Base-by-base conservation (phyloP, 768 basidiomycete genomes). In the Trametes villosa region DNA sequence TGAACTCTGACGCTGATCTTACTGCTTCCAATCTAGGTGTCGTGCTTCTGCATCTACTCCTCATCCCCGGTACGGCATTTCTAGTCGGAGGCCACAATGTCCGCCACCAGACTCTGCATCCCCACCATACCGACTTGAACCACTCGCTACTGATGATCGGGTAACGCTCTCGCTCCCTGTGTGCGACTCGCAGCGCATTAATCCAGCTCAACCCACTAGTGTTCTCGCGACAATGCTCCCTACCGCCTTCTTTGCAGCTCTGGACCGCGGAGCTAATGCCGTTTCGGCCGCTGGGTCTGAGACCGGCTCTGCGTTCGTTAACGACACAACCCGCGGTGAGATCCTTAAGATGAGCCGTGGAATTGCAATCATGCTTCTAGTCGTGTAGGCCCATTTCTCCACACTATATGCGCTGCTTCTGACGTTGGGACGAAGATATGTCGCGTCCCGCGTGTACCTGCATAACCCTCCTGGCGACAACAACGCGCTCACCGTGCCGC, bases 61-160 rank as follows among this genome's bases (percentile, higher is more conserved):
- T 92, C 15, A 77, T 91, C 44, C 89, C 89, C 0, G 89, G 89
- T 2, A 77, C 81, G 4, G 78, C 88, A 0, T 91, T 91, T 69
- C 76, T 91, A n/a, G 81, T 82, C 2, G 89, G 89, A 24, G 89
- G 89, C 45, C 85, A 83, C n/a, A 79, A 81, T 22, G 77, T 91
- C 27, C 75, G 83, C 67, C 81, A 88, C 49, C 89, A 92, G 71
- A 79, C 87, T 54, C 74, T 92, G 9, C 84, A 89, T 65, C 86
- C 86, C 2, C 84, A 86, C 65, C 67, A 82, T 11, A 83, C 84
- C 0, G 79, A 90, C 64, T 76, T 91, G 2, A 91, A 91, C 64
- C 87, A 89, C 53, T 81, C 86, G 0, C 71, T 92, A 22, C 78
- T 92, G 4, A 85, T 83, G 0, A 78, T 91, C 62, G 89, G 89